phyloP scores from a whole-genome alignment of 2,329 filamentous ascomycete genomes.

The Fusarium transvaalense region DNA sequence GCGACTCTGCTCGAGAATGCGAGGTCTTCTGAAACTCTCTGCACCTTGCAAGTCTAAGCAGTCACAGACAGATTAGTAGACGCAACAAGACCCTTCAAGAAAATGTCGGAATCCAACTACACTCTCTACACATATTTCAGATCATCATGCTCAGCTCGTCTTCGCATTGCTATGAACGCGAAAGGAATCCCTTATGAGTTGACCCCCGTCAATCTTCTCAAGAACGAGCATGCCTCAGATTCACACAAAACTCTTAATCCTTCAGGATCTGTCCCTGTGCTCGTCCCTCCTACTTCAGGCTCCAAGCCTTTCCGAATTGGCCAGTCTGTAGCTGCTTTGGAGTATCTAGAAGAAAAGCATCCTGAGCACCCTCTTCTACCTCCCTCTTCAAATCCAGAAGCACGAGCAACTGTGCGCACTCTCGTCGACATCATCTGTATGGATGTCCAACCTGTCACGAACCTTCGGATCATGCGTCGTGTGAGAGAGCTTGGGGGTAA shows the following conservation, averaged over 20 bases:
- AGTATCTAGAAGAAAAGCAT: slow-evolving; percentile 70
- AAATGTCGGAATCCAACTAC: slow-evolving; percentile 47
- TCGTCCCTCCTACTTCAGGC: slow-evolving; percentile 55
- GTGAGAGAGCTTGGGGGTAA: slow-evolving; percentile 60
- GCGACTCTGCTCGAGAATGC: not conserved
- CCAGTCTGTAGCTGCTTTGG: slow-evolving; percentile 71
- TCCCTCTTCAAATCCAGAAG: slow-evolving; percentile 56
- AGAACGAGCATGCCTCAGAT: slow-evolving; percentile 62
- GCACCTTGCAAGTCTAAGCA: too few species aligned
- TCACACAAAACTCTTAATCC: slow-evolving; percentile 65
- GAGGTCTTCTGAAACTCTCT: rapidly evolving
- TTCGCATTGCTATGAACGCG: slow-evolving; percentile 70
- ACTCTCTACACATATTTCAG: slow-evolving; percentile 71
- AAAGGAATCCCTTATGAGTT: slow-evolving; percentile 64
- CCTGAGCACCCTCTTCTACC: slow-evolving; percentile 63
- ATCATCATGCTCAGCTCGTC: slow-evolving; percentile 71
- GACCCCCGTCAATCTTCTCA: slow-evolving; percentile 66
- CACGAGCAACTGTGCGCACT: slow-evolving; percentile 64
- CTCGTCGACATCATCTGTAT: slow-evolving; percentile 66
- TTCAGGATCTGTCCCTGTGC: slow-evolving; percentile 66
- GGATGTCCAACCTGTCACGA: slow-evolving; percentile 72
- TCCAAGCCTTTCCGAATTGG: slow-evolving; percentile 58
- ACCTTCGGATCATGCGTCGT: slow-evolving; percentile 64
- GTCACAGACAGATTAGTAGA: rapidly evolving
- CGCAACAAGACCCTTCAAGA: not conserved